phyloP scores from a whole-genome alignment of 1,284 basidiomycete genomes.

The Lentinula novae-zelandiae region DNA sequence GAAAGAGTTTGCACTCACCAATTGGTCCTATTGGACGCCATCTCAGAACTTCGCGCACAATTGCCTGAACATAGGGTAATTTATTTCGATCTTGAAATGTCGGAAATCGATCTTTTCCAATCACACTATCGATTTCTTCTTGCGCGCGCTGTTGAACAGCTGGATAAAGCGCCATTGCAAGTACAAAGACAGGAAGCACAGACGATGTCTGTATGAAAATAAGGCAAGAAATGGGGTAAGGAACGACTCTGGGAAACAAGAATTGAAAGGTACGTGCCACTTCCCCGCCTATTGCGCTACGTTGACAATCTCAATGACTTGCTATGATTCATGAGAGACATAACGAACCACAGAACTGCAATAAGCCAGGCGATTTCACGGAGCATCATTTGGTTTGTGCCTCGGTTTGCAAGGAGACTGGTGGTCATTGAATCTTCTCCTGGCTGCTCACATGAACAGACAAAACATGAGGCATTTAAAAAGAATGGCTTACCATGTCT shows the following conservation, averaged over 20 bases:
- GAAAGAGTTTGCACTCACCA: constrained; percentile 5
- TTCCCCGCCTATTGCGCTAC: constrained; percentile 13
- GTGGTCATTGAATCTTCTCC: background rate
- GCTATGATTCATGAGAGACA: background rate
- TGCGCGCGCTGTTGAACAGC: constrained; percentile 26
- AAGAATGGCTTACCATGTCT: background rate
- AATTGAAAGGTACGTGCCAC: constrained; percentile 2
- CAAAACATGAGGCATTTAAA: no score
- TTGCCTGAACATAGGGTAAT: constrained; percentile 25
- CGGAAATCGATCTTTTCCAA: constrained; percentile 26
- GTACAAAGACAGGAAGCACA: constrained; percentile 15
- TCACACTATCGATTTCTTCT: constrained; percentile 25
- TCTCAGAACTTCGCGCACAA: constrained; percentile 17
- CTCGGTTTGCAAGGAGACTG: background rate
- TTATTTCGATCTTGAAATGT: constrained; percentile 24
- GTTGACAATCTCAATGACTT: background rate
- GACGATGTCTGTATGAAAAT: constrained; percentile 11
- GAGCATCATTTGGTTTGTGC: background rate
- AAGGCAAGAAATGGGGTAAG: no score
- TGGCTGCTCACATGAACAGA: background rate
- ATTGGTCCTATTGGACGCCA: constrained; percentile 17
- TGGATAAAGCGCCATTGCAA: constrained; percentile 24
- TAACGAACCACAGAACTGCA: constrained; percentile 6
- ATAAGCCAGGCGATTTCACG: constrained; percentile 10
- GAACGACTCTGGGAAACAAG: background rate